phyloP scores from a whole-genome alignment of 176 grass and related monocot species.

The Aegilops tauschii region DNA sequence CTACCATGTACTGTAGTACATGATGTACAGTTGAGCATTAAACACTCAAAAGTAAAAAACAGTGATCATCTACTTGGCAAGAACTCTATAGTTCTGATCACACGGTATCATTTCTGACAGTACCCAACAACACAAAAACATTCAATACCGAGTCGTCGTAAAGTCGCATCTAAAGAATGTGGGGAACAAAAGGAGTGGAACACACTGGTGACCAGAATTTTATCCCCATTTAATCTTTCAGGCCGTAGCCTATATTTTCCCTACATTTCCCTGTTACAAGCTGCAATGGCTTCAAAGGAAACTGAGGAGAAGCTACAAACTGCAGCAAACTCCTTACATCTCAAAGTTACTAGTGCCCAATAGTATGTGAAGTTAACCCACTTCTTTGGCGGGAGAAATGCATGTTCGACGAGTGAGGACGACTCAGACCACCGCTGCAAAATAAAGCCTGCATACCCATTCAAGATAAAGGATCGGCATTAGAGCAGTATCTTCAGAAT shows the following conservation, averaged over 20 bases:
- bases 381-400: not conserved
- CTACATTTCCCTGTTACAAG: not conserved
- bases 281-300: not conserved
- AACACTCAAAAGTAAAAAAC: no score
- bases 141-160: not conserved
- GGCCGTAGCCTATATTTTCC: not conserved
- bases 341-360: not conserved
- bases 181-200: not conserved
- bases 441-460: constrained; percentile 24
- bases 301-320: not conserved
- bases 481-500: not conserved
- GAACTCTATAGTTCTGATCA: not conserved
- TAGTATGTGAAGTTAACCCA: not conserved
- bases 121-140: not conserved
- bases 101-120: not conserved
- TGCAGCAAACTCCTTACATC: constrained; percentile 1
- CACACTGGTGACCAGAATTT: not conserved
- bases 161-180: not conserved
- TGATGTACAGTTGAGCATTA: no score
- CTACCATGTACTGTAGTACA: no score
- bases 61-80: not conserved
- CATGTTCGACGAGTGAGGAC: constrained; percentile 35
- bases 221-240: constrained; percentile 19
- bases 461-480: not conserved
- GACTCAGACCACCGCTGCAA: not conserved